A percentile compares a stretch with the other conserved stretches of the same genome.
phyloP scores from a whole-genome alignment of 305 asterid genomes.

The Plantago coronopus region DNA sequence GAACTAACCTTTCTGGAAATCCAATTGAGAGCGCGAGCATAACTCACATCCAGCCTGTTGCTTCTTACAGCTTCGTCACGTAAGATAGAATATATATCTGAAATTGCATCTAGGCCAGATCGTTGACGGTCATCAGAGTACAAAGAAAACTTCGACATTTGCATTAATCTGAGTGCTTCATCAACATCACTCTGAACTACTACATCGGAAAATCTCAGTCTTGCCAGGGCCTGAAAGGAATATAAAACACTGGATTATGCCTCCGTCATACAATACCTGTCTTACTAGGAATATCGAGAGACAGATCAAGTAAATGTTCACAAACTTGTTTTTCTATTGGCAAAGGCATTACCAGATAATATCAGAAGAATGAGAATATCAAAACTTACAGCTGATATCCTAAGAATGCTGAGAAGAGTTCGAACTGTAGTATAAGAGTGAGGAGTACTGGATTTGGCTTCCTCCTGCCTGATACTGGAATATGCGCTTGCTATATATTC shows the following conservation, averaged over 20 bases:
- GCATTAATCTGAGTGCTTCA: constrained; percentile 95
- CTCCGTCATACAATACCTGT: not conserved
- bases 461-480: constrained; percentile 95
- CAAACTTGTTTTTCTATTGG: not conserved
- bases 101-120: constrained; percentile 90
- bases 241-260: not conserved
- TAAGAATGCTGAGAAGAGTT: constrained; percentile 90
- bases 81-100: constrained; percentile 88
- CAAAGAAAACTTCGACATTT: constrained; percentile 96
- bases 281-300: not conserved
- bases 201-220: constrained; percentile 67
- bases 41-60: constrained; percentile 74
- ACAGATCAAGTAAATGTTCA: not conserved
- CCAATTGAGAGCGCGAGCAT: constrained; percentile 96
- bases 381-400: constrained; percentile 87
- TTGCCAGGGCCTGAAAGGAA: constrained; percentile 72
- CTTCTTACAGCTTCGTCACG: constrained; percentile 94
- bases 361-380: not conserved
- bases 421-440: constrained; percentile 92
- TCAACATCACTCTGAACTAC: constrained; percentile 97
- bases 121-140: constrained; percentile 85
- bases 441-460: constrained; percentile 86
- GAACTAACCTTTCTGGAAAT: constrained; percentile 87
- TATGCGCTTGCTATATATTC: constrained; percentile 90
- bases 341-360: not conserved